Percentiles rank a stretch among this genome's conserved stretches.
Conservation (phyloP, 2,329 filamentous ascomycete genomes). For the Nemania sp. region DNA sequence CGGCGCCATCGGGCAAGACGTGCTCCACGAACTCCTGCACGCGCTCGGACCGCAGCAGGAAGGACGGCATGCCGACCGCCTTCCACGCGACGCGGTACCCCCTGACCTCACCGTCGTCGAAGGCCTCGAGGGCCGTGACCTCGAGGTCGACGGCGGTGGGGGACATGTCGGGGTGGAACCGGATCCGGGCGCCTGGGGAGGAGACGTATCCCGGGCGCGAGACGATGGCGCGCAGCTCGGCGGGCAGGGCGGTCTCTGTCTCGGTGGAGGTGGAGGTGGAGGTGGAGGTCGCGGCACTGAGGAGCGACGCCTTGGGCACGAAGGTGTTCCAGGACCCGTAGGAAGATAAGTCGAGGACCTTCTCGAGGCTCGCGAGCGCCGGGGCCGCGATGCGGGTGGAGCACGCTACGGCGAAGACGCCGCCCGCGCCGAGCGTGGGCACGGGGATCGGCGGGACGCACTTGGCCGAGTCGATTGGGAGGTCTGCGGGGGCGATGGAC, state of each 20-base stretch:
- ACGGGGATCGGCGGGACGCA: slow-evolving; percentile 23
- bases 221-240: slow-evolving; percentile 5
- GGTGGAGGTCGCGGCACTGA: slow-evolving; percentile 5
- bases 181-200: slow-evolving; percentile 13
- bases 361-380: slow-evolving; percentile 12
- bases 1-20: background rate
- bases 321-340: slow-evolving; percentile 27
- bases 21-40: slow-evolving; percentile 26
- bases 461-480: slow-evolving; percentile 12
- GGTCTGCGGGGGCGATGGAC: slow-evolving; percentile 16
- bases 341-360: slow-evolving; percentile 16
- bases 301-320: slow-evolving; percentile 11
- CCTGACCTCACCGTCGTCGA: background rate
- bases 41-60: slow-evolving; percentile 26
- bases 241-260: background rate
- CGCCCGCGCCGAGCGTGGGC: slow-evolving; percentile 20
- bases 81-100: slow-evolving; percentile 26
- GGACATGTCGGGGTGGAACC: slow-evolving; percentile 23
- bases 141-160: slow-evolving; percentile 24
- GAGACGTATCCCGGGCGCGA: background rate
- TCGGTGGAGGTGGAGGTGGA: too few relatives aligned
- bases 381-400: slow-evolving; percentile 18
- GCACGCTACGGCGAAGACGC: slow-evolving; percentile 23
- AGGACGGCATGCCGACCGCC: slow-evolving; percentile 7
- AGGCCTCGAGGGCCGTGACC: slow-evolving; percentile 18